Conservation (phyloP, 1,284 basidiomycete genomes). For the Cystobasidiaceae sp. region DNA sequence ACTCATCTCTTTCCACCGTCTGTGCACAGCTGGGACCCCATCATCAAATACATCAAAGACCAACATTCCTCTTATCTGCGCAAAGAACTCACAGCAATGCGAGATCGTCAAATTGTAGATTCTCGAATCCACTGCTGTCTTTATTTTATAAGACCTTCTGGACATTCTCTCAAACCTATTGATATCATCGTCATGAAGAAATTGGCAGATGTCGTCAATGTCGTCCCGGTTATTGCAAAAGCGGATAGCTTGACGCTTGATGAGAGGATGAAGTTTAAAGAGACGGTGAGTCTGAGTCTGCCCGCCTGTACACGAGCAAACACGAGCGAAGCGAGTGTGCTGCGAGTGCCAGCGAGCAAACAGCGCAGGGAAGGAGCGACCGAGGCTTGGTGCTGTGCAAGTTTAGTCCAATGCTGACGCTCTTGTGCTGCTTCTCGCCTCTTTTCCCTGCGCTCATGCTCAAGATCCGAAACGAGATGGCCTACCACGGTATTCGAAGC, state of each 20-base stretch:
- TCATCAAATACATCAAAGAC: constrained; percentile 94
- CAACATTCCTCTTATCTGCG: constrained; percentile 98
- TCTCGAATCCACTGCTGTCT: constrained; percentile 97
- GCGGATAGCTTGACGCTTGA: constrained; percentile 91
- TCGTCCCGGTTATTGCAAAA: constrained; percentile 98
- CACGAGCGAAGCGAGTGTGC: no score
- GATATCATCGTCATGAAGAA: constrained; percentile 99
- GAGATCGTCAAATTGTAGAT: constrained; percentile 96
- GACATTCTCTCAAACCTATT: constrained; percentile 66
- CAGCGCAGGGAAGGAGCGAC: no score
- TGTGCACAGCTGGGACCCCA: constrained; percentile 93
- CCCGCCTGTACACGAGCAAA: no score
- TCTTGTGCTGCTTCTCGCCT: background rate
- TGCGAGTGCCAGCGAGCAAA: no score
- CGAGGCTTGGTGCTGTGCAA: no score
- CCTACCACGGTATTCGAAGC: constrained; percentile 76
- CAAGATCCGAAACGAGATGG: constrained; percentile 86
- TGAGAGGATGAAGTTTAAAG: constrained; percentile 88
- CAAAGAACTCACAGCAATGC: constrained; percentile 97
- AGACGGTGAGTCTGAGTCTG: constrained; percentile 57
- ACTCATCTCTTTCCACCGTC: background rate
- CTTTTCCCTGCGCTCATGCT: background rate
- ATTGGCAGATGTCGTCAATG: constrained; percentile 95
- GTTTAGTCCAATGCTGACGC: no score
- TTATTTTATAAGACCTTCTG: constrained; percentile 97